Percentiles rank a stretch among this genome's conserved stretches.
Conservation (phyloP, 2,329 filamentous ascomycete species). For the Fusarium caatingaense region DNA sequence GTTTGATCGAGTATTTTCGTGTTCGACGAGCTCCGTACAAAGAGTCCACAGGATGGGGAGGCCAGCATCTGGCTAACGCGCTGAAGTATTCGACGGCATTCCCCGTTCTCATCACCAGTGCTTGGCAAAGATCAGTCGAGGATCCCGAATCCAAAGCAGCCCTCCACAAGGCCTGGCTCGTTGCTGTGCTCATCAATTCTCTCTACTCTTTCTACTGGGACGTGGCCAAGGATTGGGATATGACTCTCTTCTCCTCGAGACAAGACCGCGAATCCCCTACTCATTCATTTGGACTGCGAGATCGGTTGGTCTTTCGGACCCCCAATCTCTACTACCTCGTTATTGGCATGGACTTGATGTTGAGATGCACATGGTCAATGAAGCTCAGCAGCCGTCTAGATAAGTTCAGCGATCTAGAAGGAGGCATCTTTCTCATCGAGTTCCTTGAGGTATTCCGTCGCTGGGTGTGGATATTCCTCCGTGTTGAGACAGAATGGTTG, state of each 20-base stretch:
- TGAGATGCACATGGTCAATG: slow-evolving; percentile 91
- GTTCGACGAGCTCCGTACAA: slow-evolving; percentile 69
- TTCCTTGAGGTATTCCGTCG: slow-evolving; percentile 86
- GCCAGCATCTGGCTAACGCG: slow-evolving; percentile 92
- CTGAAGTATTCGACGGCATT: slow-evolving; percentile 95
- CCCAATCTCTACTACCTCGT: slow-evolving; percentile 84
- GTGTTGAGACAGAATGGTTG: slow-evolving; percentile 94
- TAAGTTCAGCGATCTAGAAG: slow-evolving; percentile 87
- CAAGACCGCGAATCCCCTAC: slow-evolving; percentile 69
- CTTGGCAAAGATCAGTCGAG: slow-evolving; percentile 74
- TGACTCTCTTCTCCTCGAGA: slow-evolving; percentile 78
- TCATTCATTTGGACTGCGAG: slow-evolving; percentile 81
- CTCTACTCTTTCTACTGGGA: slow-evolving; percentile 99
- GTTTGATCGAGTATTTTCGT: slow-evolving; percentile 85
- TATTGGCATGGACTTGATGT: slow-evolving; percentile 79
- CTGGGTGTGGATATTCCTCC: slow-evolving; percentile 98
- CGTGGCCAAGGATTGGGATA: slow-evolving; percentile 94
- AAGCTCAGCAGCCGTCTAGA: slow-evolving; percentile 87
- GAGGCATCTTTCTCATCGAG: slow-evolving; percentile 88
- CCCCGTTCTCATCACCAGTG: slow-evolving; percentile 85
- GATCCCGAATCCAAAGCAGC: slow-evolving; percentile 54
- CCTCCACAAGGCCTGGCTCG: slow-evolving; percentile 72
- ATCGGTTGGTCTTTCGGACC: slow-evolving; percentile 77
- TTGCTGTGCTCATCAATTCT: slow-evolving; percentile 83
- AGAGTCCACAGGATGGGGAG: slow-evolving; percentile 75